phyloP scores from a whole-genome alignment of 2,329 filamentous ascomycete species.

The Xylaria digitata region DNA sequence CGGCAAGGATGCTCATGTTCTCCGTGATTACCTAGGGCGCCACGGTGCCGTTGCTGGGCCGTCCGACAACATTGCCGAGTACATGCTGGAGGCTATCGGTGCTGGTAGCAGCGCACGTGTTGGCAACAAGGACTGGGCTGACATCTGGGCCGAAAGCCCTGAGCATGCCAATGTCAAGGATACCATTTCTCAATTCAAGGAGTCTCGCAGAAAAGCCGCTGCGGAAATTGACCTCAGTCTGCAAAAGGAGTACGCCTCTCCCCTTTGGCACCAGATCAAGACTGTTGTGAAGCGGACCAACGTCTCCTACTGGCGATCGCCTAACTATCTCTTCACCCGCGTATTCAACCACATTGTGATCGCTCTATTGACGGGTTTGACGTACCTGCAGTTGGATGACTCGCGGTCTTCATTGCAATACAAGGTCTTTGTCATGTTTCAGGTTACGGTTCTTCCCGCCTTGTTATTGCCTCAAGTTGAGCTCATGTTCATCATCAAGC shows the following conservation, averaged over 20 bases:
- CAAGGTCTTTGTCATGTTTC: constrained; percentile 90
- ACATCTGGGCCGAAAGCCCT: constrained; percentile 79
- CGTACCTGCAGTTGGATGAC: constrained; percentile 81
- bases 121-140: constrained; percentile 81
- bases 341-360: constrained; percentile 87
- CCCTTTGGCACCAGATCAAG: constrained; percentile 81
- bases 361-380: constrained; percentile 80
- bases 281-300: constrained; percentile 79
- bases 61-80: constrained; percentile 74
- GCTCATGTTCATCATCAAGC: constrained; percentile 82
- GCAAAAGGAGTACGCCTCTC: constrained; percentile 85
- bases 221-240: constrained; percentile 60
- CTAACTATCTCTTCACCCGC: constrained; percentile 89
- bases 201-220: constrained; percentile 60
- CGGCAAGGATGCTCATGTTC: constrained; percentile 75
- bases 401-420: constrained; percentile 83
- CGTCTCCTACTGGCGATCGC: constrained; percentile 84
- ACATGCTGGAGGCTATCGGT: constrained; percentile 87
- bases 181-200: constrained; percentile 74
- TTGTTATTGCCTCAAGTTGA: constrained; percentile 87
- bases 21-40: constrained; percentile 72
- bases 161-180: constrained; percentile 75
- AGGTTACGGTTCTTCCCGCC: constrained; percentile 84
- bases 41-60: constrained; percentile 69
- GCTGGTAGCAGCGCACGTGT: constrained; percentile 78